phyloP scores from a whole-genome alignment of 345 rosid genomes.

The Pistacia vera region DNA sequence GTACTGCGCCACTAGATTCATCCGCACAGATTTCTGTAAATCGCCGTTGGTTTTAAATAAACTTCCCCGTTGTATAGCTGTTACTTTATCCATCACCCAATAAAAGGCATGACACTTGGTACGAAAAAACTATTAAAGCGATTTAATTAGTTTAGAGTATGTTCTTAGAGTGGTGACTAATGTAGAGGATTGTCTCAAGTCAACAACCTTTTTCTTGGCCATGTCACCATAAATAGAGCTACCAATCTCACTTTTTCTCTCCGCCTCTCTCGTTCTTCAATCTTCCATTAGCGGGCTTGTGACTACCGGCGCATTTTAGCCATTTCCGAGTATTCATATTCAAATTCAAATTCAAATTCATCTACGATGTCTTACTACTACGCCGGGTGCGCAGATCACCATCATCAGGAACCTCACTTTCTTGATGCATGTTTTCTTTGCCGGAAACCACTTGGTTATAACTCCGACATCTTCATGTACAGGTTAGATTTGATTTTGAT shows the following conservation, averaged over 20 bases:
- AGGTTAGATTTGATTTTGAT: slow-evolving; percentile 38
- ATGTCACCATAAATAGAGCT: slow-evolving; percentile 9
- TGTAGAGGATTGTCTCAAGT: slow-evolving; percentile 29
- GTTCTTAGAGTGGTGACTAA: slow-evolving; percentile 13
- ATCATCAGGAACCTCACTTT: slow-evolving; percentile 53
- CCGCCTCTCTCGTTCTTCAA: neutral
- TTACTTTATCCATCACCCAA: neutral
- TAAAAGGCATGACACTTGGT: neutral
- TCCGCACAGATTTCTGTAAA: slow-evolving; percentile 14
- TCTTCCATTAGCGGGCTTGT: neutral
- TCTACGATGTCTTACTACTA: slow-evolving; percentile 36
- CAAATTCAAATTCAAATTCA: too few species aligned
- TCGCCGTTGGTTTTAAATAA: slow-evolving; percentile 18
- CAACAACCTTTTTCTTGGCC: neutral
- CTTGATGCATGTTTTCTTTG: slow-evolving; percentile 79
- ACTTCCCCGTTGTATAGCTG: neutral
- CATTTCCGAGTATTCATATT: too few species aligned
- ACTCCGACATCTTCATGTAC: slow-evolving; percentile 92
- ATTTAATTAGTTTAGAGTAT: neutral
- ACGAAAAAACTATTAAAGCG: neutral
- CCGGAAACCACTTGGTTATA: slow-evolving; percentile 53
- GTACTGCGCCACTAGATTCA: slow-evolving; percentile 8
- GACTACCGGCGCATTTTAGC: neutral
- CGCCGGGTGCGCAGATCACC: slow-evolving; percentile 25
- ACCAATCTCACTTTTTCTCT: neutral